phyloP scores from a whole-genome alignment of 163 green algal genomes.

The Chlamydomonas reinhardtii region DNA sequence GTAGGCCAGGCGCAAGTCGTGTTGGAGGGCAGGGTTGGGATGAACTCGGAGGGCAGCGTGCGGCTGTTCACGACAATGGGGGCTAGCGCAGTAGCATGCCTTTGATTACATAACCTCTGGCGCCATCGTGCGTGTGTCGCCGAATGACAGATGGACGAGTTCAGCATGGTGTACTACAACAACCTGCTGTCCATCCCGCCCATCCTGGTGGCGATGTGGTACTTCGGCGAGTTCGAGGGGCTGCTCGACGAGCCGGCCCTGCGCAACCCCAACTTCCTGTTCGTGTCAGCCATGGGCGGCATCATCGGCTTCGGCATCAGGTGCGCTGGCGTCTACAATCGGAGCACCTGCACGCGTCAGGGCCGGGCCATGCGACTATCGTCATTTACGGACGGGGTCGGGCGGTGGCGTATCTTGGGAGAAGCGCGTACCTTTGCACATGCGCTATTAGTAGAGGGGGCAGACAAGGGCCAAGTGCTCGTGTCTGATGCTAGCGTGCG shows the following conservation, averaged over 20 bases:
- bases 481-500: too few species aligned
- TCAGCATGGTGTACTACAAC: constrained; percentile 85
- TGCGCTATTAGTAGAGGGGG: too few species aligned
- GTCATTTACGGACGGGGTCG: not conserved
- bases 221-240: constrained; percentile 72
- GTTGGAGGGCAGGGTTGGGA: too few species aligned
- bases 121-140: too few species aligned
- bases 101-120: too few species aligned
- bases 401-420: too few species aligned
- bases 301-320: constrained; percentile 89
- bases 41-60: too few species aligned
- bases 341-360: not conserved
- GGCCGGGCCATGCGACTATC: not conserved
- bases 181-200: constrained; percentile 95
- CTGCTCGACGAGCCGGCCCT: constrained; percentile 77
- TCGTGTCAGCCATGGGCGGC: constrained; percentile 73
- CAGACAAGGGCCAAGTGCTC: too few species aligned
- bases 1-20: too few species aligned
- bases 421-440: too few species aligned
- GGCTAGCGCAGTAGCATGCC: too few species aligned
- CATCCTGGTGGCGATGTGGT: constrained; percentile 68
- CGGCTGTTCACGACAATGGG: too few species aligned
- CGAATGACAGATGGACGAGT: constrained; percentile 68
- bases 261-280: constrained; percentile 78
- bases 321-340: not conserved